Evolutionary conservation across 306 rosid genomes (phyloP).

Genomic region (Fagus sylvatica): DNA sequence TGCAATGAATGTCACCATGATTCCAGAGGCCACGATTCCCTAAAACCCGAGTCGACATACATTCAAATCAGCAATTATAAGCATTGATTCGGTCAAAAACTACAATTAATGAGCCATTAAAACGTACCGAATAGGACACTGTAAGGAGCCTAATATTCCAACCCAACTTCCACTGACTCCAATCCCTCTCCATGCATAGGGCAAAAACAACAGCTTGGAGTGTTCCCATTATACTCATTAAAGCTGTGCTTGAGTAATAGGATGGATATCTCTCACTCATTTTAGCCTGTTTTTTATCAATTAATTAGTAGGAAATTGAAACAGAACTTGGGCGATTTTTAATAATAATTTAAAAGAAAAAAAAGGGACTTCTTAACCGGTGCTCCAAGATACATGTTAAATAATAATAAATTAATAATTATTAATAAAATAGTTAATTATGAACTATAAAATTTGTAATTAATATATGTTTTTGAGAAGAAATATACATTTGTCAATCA

Average conservation of each 20-base stretch:
- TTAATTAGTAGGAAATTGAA: not conserved
- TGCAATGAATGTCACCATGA: slow-evolving; percentile 22
- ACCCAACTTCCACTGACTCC: slow-evolving; percentile 66
- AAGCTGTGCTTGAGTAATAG: slow-evolving; percentile 53
- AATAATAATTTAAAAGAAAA: too few species aligned
- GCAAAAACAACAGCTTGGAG: slow-evolving; percentile 50
- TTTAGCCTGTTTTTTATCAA: slow-evolving; percentile 43
- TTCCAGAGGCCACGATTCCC: slow-evolving; percentile 55
- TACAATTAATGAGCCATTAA: not conserved
- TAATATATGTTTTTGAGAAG: too few species aligned
- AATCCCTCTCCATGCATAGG: slow-evolving; percentile 50
- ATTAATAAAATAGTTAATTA: too few species aligned
- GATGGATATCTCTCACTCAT: slow-evolving; percentile 59
- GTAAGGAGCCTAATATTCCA: slow-evolving; percentile 64
- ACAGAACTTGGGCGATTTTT: too few species aligned
- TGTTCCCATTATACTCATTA: slow-evolving; percentile 60
- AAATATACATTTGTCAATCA: too few species aligned
- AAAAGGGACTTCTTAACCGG: too few species aligned
- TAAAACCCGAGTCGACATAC: not conserved
- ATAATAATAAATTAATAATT: too few species aligned
- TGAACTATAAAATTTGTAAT: too few species aligned
- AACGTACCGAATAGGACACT: slow-evolving; percentile 53
- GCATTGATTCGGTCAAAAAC: too few species aligned
- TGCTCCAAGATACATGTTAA: too few species aligned
- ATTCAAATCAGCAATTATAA: not conserved